Evolutionary conservation across 441 rosid species (phyloP), one percentile per base, ranked within the genome.

Genomic region (Erodium trifolium): DNA sequence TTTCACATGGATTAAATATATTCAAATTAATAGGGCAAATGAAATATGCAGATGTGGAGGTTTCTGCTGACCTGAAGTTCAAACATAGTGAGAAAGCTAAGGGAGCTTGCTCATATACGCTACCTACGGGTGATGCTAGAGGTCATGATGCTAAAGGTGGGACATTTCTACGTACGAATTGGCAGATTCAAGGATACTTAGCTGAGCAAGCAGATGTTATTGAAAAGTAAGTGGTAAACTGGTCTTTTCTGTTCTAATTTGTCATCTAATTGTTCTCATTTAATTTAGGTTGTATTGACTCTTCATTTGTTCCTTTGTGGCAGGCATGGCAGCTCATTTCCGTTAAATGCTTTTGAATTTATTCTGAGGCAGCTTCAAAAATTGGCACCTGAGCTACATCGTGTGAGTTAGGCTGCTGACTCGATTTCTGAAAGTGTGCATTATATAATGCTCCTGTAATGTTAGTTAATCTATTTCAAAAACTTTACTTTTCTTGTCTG

Each of bases 381-480:
- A 70, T 80, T 91, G 82, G 95, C 96, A 73, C 96, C 99, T 70
- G 99, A 91, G 80, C 76, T 91, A 72, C 96, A 94, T 78, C 93
- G 96, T 70, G 99, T 94, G 82, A 77, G 93, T 81, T 75, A 72
- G 72, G 60, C 23, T 74, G 67, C 68, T 19, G 66, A 57, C 11
- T 17, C 18, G 17, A 34, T 63, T 71, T 49, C 41, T 63, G 65
- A 45, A 59, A 57, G 16, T 37, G 59, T 57, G 29, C 63, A 18
- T 57, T 37, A 37, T 37, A 57, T 7, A 17, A 18, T 57, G 29
- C 63, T 57, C 9, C 18, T 53, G 27, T 2, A 14, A 18, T 57
- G 16, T 14, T 18, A 57, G 17, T 17, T 57, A 57, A 9, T 57
- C 12, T 57, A 18, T 17, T 14, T 57, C 27, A 3, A 45, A 45